Evolutionary conservation across 2,329 filamentous ascomycete species (phyloP), one percentile per base, ranked within the genome.

Genomic region (Curvularia verruculosa): DNA sequence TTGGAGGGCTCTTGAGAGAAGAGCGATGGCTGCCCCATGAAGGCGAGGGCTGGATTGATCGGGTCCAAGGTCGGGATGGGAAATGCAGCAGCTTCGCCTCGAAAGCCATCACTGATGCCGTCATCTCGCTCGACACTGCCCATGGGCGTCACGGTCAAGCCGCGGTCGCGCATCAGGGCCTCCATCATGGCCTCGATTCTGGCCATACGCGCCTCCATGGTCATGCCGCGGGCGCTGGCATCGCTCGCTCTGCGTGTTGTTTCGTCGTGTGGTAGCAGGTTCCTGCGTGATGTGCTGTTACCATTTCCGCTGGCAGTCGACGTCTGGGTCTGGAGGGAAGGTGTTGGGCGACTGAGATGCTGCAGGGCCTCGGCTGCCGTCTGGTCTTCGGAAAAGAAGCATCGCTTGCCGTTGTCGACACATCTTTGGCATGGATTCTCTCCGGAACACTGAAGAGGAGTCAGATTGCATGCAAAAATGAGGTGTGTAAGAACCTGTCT

Each of bases 341-440:
- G 62, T 23, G 67, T 66, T 6, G 71, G 73, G n/a, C 73, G 67
- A 52, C 71, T 74, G 49, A 75, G 72, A 49, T 72, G 73, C 57
- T 75, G 73, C 44, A 75, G 61, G 39, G 69, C 73, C 60, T 75
- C 72, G 55, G 73, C 73, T 3, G 73, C 73, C 21, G 71, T 75
- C 61, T 75, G 71, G 57, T 75, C 72, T 58, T 75, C 73, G 13
- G 71, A 75, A 59, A 74, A 75, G 65, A 74, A 74, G 64, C 73
- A 75, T 36, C 71, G 71, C 47, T 69, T 70, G 37, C 66, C 69
- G 49, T 69, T 73, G 56, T 75, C 73, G 57, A 67, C 44, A 53
- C 72, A 75, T 60, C 73, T 69, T 44, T 72, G 70, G 63, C 72
- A 75, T 12, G 72, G 72, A 47, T 72, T 74, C 31, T 75, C 70